These are phyloP conservation scores for Didymella segeticola DNA, from an alignment of 2,329 filamentous ascomycete species.

Conservation along the genomic window DNA sequence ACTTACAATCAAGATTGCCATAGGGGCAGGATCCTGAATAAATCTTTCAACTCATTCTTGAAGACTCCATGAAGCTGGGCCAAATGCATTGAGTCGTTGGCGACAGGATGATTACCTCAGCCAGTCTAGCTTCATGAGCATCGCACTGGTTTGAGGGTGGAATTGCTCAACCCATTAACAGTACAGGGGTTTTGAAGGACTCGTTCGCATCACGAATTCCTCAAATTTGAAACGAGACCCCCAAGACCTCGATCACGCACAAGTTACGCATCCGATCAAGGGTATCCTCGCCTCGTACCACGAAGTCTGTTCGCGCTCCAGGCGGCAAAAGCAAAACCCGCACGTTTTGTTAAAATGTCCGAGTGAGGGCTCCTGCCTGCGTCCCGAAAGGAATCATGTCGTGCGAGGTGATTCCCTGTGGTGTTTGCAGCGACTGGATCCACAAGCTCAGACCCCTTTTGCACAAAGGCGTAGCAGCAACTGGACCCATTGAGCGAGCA, in stretches of 20 bases:
- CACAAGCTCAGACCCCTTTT: conserved; percentile 11
- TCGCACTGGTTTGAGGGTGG: too few species aligned
- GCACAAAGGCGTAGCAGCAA: too few species aligned
- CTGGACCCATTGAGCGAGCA: conserved; percentile 20
- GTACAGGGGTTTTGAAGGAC: neutral
- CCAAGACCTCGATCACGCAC: neutral
- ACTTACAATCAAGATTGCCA: too few species aligned
- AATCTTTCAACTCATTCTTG: too few species aligned
- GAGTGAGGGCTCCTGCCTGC: conserved; percentile 3
- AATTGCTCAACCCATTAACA: neutral
- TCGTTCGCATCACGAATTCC: neutral
- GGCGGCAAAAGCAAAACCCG: conserved; percentile 6
- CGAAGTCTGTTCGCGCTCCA: neutral
- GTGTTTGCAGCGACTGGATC: conserved; percentile 19
- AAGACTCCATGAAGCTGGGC: too few species aligned
- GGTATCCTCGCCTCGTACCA: conserved; percentile 1
- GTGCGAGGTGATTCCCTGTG: conserved; percentile 9
- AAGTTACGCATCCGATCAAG: neutral
- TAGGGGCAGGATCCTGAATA: too few species aligned
- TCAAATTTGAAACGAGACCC: neutral
- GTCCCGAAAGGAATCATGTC: conserved; percentile 2
- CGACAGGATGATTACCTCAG: too few species aligned
- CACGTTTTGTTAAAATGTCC: conserved; percentile 10
- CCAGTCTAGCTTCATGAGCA: too few species aligned
- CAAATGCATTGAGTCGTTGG: too few species aligned